phyloP scores from a whole-genome alignment of 2,329 filamentous ascomycete genomes.

The Alternaria rosae region DNA sequence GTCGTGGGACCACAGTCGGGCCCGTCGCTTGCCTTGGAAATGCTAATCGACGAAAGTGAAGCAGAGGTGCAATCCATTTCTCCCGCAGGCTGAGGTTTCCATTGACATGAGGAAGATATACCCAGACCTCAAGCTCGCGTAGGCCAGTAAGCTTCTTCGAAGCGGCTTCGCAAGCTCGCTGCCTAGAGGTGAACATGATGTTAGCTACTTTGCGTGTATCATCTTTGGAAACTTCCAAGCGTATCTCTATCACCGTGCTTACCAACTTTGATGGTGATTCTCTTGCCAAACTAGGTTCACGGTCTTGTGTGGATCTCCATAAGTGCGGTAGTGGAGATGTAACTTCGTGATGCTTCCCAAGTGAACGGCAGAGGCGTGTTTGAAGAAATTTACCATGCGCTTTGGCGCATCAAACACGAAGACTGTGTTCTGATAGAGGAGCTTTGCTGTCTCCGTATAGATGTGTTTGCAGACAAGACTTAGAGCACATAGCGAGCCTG shows the following conservation, averaged over 20 bases:
- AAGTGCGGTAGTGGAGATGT: conserved; percentile 41
- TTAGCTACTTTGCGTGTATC: not conserved
- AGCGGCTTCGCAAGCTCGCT: conserved; percentile 24
- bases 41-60: conserved; percentile 36
- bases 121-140: conserved; percentile 30
- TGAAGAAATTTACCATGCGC: conserved; percentile 38
- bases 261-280: conserved; percentile 37
- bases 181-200: not conserved
- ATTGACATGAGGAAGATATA: conserved; percentile 24
- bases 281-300: conserved; percentile 30
- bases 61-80: conserved; percentile 37
- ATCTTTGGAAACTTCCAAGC: not conserved
- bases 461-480: conserved; percentile 41
- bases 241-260: not conserved
- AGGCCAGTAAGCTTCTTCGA: conserved; percentile 32
- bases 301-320: conserved; percentile 27
- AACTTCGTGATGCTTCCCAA: conserved; percentile 36
- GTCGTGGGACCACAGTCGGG: not conserved
- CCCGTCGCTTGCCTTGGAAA: not conserved
- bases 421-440: conserved; percentile 39
- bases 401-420: conserved; percentile 42
- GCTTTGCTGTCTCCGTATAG: conserved; percentile 30
- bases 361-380: conserved; percentile 19
- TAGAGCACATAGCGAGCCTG: conserved; percentile 35
- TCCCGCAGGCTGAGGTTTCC: conserved; percentile 33